Conservation (phyloP, 2,329 filamentous ascomycete genomes). For the Colletotrichum tofieldiae region DNA sequence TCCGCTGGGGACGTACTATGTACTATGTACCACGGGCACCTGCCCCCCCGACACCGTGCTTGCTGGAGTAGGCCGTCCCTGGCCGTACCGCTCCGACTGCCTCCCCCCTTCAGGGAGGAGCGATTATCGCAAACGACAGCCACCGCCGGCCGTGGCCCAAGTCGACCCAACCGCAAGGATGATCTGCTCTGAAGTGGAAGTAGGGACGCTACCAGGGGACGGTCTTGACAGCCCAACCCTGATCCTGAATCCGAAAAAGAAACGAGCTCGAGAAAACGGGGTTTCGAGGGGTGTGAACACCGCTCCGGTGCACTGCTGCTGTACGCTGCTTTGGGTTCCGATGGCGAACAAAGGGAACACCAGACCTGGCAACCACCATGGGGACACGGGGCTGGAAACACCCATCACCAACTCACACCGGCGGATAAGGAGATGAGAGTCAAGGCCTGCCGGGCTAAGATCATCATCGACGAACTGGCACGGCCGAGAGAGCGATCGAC, state of each 20-base stretch:
- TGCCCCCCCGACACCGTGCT: background rate
- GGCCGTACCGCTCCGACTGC: background rate
- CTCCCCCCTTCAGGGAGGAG: background rate
- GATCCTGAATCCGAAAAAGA: background rate
- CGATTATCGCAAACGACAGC: background rate
- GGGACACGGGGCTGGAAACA: background rate
- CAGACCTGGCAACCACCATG: background rate
- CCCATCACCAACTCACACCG: background rate
- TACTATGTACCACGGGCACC: background rate
- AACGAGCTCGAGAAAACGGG: background rate
- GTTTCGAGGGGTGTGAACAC: background rate
- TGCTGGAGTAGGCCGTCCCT: background rate
- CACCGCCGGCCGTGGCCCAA: constrained; percentile 10
- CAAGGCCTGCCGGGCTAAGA: background rate
- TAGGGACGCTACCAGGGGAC: constrained; percentile 7
- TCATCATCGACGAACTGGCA: background rate
- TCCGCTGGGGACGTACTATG: background rate
- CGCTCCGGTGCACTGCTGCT: background rate
- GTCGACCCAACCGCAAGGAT: constrained; percentile 4
- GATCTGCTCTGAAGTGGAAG: background rate
- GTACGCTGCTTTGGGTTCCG: background rate
- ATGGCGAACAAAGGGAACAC: background rate
- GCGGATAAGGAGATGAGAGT: background rate
- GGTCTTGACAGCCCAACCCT: constrained; percentile 6
- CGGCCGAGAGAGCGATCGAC: background rate